phyloP scores from a whole-genome alignment of 805 yeast species.

The Myxozyma mucilagina region DNA sequence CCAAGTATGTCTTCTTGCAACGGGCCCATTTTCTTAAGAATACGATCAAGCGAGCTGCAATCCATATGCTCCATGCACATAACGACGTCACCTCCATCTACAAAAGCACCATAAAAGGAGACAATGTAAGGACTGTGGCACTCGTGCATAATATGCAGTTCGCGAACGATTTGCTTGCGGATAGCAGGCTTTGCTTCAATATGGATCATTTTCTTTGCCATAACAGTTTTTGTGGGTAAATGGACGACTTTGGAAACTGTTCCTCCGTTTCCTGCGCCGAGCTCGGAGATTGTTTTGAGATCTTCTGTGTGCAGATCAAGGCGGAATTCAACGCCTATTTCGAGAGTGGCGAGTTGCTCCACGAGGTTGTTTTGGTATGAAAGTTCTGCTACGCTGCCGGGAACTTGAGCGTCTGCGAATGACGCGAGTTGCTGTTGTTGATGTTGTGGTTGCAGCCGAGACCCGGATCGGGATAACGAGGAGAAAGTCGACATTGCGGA shows the following conservation, averaged over 20 bases:
- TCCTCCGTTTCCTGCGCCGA: slow-evolving; percentile 95
- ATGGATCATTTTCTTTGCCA: slow-evolving; percentile 88
- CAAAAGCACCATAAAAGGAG: slow-evolving; percentile 87
- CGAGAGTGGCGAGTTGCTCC: slow-evolving; percentile 49
- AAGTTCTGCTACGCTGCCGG: slow-evolving; percentile 33
- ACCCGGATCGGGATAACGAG: not conserved
- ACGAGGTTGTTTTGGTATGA: slow-evolving; percentile 42
- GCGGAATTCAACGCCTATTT: slow-evolving; percentile 56
- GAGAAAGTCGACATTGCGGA: not conserved
- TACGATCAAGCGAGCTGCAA: slow-evolving; percentile 86
- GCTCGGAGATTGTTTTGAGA: slow-evolving; percentile 66
- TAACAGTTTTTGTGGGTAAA: slow-evolving; percentile 78
- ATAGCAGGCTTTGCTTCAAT: slow-evolving; percentile 78
- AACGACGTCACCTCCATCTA: slow-evolving; percentile 71
- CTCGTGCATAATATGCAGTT: slow-evolving; percentile 85
- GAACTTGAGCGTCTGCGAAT: slow-evolving; percentile 31
- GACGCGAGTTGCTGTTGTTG: slow-evolving; percentile 16
- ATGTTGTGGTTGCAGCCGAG: not conserved
- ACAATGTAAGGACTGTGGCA: slow-evolving; percentile 80
- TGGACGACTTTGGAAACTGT: slow-evolving; percentile 86
- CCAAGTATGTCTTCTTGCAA: slow-evolving; percentile 69
- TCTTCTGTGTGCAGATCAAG: slow-evolving; percentile 62
- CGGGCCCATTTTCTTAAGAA: slow-evolving; percentile 60
- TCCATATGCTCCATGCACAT: slow-evolving; percentile 96
- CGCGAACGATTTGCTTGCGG: slow-evolving; percentile 82